Percentiles rank a stretch among this genome's conserved stretches.
Evolutionary conservation across 192 early-diverging fungal species (phyloP).

Genomic region (Backusella parvicylindrica): DNA sequence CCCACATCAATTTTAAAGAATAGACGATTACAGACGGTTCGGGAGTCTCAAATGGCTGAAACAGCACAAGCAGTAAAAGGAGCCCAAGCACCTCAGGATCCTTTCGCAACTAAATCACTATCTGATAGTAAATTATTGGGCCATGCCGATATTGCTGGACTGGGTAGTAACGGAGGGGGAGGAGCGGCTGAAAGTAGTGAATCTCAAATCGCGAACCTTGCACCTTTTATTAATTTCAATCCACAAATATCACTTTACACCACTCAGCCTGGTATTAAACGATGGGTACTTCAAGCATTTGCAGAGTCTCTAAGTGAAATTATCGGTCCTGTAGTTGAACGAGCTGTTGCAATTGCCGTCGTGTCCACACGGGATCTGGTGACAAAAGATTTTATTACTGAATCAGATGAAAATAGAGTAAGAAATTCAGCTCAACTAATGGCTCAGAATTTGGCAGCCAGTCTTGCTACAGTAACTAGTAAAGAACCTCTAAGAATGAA

Average conservation of each 20-base stretch:
- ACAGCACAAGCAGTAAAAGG: neutral
- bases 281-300: constrained; percentile 63
- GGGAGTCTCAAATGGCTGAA: neutral
- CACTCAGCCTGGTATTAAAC: constrained; percentile 79
- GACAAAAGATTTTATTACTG: constrained; percentile 93
- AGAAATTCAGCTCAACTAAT: constrained; percentile 91
- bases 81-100: neutral
- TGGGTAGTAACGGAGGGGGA: neutral
- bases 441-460: constrained; percentile 83
- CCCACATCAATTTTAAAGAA: constrained; percentile 61
- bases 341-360: constrained; percentile 88
- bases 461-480: constrained; percentile 79
- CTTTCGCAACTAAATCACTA: neutral
- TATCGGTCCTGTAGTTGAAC: constrained; percentile 86
- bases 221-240: constrained; percentile 71
- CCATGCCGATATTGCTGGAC: neutral
- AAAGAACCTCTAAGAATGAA: constrained; percentile 87
- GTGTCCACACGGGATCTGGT: constrained; percentile 91
- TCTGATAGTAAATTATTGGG: neutral
- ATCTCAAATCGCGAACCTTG: constrained; percentile 53
- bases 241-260: constrained; percentile 76
- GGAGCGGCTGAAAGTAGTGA: constrained; percentile 1
- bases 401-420: constrained; percentile 92
- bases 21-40: constrained; percentile 34
- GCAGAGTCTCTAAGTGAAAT: constrained; percentile 33